Conservation (phyloP, 176 grass and related monocot genomes). For the Echinochloa phyllopogon region DNA sequence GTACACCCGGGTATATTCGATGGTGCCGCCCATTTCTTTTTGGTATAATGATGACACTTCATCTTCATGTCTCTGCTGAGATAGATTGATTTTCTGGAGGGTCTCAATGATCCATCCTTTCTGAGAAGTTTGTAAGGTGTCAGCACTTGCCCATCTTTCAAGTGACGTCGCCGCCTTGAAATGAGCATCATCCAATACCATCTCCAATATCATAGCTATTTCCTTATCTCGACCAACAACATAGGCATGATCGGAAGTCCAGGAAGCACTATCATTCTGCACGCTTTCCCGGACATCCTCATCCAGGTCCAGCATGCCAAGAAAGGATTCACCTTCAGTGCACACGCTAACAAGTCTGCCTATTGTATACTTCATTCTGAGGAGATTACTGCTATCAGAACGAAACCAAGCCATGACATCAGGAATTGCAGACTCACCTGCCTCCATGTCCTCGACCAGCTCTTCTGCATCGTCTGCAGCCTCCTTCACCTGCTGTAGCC, state of each 20-base stretch:
- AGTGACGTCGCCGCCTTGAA: not conserved
- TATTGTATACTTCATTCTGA: slow-evolving; percentile 16
- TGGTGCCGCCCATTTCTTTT: not conserved
- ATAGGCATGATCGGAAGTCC: not conserved
- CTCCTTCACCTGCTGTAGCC: slow-evolving; percentile 25
- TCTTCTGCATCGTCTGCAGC: slow-evolving; percentile 7
- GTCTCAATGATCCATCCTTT: slow-evolving; percentile 37
- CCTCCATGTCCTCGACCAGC: slow-evolving; percentile 28
- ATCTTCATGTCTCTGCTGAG: slow-evolving; percentile 4
- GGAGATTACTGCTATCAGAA: not conserved
- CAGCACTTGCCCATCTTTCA: not conserved
- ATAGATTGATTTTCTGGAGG: not conserved
- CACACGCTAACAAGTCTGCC: slow-evolving; percentile 23
- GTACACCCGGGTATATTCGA: not conserved
- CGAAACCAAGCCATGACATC: slow-evolving; percentile 4
- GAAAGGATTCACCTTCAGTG: slow-evolving; percentile 13
- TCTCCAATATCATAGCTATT: slow-evolving; percentile 26
- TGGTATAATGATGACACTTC: not conserved
- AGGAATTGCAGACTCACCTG: not conserved
- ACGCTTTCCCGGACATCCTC: not conserved
- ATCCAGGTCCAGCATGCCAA: not conserved
- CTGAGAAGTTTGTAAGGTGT: slow-evolving; percentile 16
- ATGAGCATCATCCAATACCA: not conserved
- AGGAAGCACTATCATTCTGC: not conserved
- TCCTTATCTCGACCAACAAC: slow-evolving; percentile 34